Evolutionary conservation across 2,329 filamentous ascomycete species (phyloP).

Genomic region (Raffaelea deltoideospora): DNA sequence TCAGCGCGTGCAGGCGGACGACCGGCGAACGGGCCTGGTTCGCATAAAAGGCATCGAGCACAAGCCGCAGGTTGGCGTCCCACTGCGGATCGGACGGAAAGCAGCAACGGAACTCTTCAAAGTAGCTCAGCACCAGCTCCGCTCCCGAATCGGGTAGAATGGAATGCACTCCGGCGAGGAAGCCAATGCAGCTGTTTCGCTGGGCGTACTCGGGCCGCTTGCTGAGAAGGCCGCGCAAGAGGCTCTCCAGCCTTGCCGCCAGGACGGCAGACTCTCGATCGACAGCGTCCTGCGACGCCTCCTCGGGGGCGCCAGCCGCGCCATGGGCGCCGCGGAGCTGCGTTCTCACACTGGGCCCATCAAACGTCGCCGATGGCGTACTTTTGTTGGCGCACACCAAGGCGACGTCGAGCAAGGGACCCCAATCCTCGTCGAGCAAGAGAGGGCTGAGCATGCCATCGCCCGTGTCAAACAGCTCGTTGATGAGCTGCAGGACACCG

Average conservation of each 20-base stretch:
- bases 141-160: constrained; percentile 50
- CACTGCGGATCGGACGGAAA: constrained; percentile 56
- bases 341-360: not conserved
- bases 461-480: constrained; percentile 38
- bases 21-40: constrained; percentile 44
- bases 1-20: constrained; percentile 47
- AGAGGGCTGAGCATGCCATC: constrained; percentile 37
- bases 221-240: constrained; percentile 23
- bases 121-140: constrained; percentile 50
- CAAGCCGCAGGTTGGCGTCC: constrained; percentile 45
- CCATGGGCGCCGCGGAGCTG: constrained; percentile 2
- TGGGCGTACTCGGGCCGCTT: constrained; percentile 41
- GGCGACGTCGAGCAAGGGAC: constrained; percentile 42
- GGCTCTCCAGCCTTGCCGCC: constrained; percentile 31
- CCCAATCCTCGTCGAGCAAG: constrained; percentile 52
- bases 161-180: constrained; percentile 47
- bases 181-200: constrained; percentile 48
- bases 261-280: constrained; percentile 28
- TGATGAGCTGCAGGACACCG: constrained; percentile 35
- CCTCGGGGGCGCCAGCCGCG: constrained; percentile 3
- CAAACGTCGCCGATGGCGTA: not conserved
- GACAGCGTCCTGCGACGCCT: constrained; percentile 23
- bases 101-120: constrained; percentile 53
- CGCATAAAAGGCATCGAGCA: constrained; percentile 49
- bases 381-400: constrained; percentile 32